phyloP scores from a whole-genome alignment of 768 basidiomycete genomes.

The Pleurotus giganteus region DNA sequence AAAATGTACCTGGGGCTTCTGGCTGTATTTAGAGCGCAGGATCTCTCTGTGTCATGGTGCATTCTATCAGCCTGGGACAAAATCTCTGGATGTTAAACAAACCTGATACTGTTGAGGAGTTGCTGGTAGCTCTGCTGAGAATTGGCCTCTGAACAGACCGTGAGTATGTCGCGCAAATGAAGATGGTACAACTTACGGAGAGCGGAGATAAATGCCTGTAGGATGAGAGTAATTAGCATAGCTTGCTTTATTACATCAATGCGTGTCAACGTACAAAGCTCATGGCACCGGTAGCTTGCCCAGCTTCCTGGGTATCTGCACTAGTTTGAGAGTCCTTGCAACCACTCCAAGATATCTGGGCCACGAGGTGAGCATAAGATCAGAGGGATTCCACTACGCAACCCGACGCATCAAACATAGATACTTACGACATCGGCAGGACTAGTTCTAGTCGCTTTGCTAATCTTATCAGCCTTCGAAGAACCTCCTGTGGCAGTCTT shows the following conservation, averaged over 20 bases:
- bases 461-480: constrained; percentile 59
- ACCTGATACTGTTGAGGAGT: constrained; percentile 32
- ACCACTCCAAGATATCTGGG: constrained; percentile 89
- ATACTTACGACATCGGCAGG: constrained; percentile 80
- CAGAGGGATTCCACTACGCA: not conserved
- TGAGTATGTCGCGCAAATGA: not conserved
- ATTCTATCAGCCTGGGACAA: not conserved
- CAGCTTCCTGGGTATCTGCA: constrained; percentile 68
- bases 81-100: not conserved
- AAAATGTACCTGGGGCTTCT: constrained; percentile 58
- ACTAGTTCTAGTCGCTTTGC: constrained; percentile 67
- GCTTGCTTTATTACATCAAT: not conserved
- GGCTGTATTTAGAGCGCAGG: constrained; percentile 45
- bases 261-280: constrained; percentile 52
- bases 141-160: constrained; percentile 30
- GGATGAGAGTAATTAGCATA: constrained; percentile 2
- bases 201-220: constrained; percentile 55
- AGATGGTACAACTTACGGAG: constrained; percentile 38
- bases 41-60: constrained; percentile 35
- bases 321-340: constrained; percentile 84
- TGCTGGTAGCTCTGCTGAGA: constrained; percentile 51
- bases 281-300: constrained; percentile 76
- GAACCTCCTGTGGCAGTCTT: constrained; percentile 69
- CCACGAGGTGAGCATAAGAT: constrained; percentile 3
- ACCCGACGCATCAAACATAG: not conserved